Conservation (phyloP, 1,284 basidiomycete species). For the Ganoderma sinense region DNA sequence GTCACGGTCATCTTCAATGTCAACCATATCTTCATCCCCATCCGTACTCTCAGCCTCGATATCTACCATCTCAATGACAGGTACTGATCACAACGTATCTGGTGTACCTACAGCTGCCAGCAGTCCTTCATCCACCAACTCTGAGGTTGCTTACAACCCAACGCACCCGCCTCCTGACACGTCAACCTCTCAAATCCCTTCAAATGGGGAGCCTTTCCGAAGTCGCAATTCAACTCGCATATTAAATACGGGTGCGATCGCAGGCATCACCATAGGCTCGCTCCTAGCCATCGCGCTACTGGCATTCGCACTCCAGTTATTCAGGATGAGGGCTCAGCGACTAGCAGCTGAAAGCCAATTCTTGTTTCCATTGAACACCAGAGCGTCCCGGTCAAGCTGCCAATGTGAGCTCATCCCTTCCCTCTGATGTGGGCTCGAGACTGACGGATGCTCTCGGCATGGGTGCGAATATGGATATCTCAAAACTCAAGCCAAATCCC, state of each 20-base stretch:
- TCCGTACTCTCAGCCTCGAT: too few species aligned
- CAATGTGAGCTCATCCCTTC: neutral
- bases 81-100: too few species aligned
- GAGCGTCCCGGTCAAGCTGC: neutral
- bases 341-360: too few species aligned
- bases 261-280: neutral
- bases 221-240: neutral
- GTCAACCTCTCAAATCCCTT: neutral
- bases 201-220: neutral
- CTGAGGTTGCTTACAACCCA: neutral
- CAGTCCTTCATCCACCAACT: too few species aligned
- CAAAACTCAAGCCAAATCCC: neutral
- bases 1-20: too few species aligned
- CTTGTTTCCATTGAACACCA: neutral
- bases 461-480: neutral
- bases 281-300: neutral
- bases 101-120: too few species aligned
- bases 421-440: neutral
- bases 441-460: neutral
- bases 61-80: too few species aligned
- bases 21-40: too few species aligned
- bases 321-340: neutral
- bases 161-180: neutral
- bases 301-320: neutral
- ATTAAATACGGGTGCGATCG: neutral